Evolutionary conservation across 768 basidiomycete species (phyloP).

Genomic region (Paxillus rubicundulus): DNA sequence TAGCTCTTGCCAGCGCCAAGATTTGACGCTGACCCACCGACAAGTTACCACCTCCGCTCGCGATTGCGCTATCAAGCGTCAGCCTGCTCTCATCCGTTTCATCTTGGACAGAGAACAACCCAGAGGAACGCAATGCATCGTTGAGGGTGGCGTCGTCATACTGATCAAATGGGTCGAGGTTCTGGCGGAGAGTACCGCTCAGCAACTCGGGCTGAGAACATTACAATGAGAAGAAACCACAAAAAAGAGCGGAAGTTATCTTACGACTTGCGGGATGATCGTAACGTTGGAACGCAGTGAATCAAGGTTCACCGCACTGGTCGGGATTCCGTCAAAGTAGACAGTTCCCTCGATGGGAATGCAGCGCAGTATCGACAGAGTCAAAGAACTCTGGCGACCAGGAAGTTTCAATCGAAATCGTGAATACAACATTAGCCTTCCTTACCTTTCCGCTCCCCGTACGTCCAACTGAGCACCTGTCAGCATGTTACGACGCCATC

Average conservation of each 20-base stretch:
- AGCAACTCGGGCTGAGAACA: conserved; percentile 44
- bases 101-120: conserved; percentile 40
- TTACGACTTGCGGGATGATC: conserved; percentile 56
- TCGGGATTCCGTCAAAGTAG: conserved; percentile 48
- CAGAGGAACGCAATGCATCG: conserved; percentile 46
- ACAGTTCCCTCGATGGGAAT: conserved; percentile 53
- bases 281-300: conserved; percentile 52
- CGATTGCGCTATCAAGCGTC: conserved; percentile 43
- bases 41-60: conserved; percentile 43
- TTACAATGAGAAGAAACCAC: background rate
- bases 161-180: conserved; percentile 56
- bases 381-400: conserved; percentile 41
- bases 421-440: conserved; percentile 4
- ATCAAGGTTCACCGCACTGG: conserved; percentile 48
- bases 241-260: conserved; percentile 10
- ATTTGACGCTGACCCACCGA: conserved; percentile 60
- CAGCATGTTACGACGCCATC: too few species aligned
- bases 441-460: conserved; percentile 56
- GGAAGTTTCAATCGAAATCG: background rate
- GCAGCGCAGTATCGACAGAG: conserved; percentile 53
- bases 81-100: conserved; percentile 37
- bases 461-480: conserved; percentile 42
- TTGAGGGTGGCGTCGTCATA: conserved; percentile 52
- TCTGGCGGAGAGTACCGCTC: conserved; percentile 52
- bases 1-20: conserved; percentile 54